Conservation (phyloP, 495 filamentous ascomycete species). For the Lasiosphaeris hirsuta region DNA sequence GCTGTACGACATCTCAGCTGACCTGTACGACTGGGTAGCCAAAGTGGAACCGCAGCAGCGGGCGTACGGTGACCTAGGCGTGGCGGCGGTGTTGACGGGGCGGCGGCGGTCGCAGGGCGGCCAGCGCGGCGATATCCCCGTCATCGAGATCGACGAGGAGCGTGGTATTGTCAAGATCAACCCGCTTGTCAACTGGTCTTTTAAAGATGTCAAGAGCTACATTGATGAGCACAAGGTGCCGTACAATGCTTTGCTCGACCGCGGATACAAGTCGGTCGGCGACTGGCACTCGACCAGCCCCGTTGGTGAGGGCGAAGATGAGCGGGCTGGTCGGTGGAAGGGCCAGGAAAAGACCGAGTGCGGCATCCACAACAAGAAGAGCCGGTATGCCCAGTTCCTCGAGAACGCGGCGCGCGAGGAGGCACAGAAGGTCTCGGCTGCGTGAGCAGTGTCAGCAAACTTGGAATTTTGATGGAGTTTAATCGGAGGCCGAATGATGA, state of each 20-base stretch:
- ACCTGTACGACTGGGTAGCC: constrained; percentile 93
- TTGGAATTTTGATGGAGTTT: too few relatives aligned
- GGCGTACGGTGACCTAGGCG: constrained; percentile 82
- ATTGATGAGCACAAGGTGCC: constrained; percentile 81
- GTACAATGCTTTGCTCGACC: constrained; percentile 87
- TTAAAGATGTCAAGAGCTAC: constrained; percentile 84
- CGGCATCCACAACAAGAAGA: constrained; percentile 95
- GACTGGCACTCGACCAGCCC: constrained; percentile 97
- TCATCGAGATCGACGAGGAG: constrained; percentile 89
- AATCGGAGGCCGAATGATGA: background rate
- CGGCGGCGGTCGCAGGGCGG: constrained; percentile 90
- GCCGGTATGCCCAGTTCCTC: constrained; percentile 83
- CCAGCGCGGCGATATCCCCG: constrained; percentile 80
- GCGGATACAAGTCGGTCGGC: constrained; percentile 93
- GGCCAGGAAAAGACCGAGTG: constrained; percentile 93
- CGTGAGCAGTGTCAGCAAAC: background rate
- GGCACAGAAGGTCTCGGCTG: constrained; percentile 45
- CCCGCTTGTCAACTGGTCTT: constrained; percentile 95
- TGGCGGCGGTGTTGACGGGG: constrained; percentile 92
- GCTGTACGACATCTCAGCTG: constrained; percentile 81
- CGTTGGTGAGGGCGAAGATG: constrained; percentile 85
- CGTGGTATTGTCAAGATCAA: constrained; percentile 92
- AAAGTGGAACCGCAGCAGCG: constrained; percentile 97
- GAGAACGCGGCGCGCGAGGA: constrained; percentile 55
- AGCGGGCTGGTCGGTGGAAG: constrained; percentile 97